Percentiles rank a stretch among this genome's conserved stretches.
These are phyloP conservation scores for Backusella psychrophila DNA, from an alignment of 192 early-diverging fungal species.

Conservation along the genomic window DNA sequence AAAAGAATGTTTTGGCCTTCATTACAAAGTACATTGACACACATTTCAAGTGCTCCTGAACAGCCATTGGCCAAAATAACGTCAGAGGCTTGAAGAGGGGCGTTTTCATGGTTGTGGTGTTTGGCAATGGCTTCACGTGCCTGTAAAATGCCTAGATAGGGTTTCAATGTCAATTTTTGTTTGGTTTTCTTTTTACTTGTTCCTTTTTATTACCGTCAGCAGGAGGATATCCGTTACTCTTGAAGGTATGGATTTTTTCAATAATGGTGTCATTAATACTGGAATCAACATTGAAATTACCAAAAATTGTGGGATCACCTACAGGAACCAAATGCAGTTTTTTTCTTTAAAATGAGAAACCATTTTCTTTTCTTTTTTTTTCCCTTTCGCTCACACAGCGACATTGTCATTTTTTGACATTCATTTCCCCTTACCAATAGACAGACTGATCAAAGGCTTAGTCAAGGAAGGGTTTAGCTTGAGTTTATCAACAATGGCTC, in stretches of 20 bases:
- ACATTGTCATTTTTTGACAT: slow-evolving; percentile 7
- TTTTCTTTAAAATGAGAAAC: not conserved
- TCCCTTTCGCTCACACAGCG: no score
- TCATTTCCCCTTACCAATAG: slow-evolving; percentile 39
- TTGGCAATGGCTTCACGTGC: slow-evolving; percentile 78
- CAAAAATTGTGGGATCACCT: slow-evolving; percentile 88
- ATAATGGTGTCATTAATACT: slow-evolving; percentile 70
- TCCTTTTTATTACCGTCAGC: slow-evolving; percentile 55
- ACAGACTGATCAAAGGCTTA: slow-evolving; percentile 64
- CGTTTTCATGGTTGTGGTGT: slow-evolving; percentile 63
- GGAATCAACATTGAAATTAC: slow-evolving; percentile 83
- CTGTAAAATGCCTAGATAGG: slow-evolving; percentile 36
- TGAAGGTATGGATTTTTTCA: slow-evolving; percentile 62
- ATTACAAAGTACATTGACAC: slow-evolving; percentile 68
- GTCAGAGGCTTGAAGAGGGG: slow-evolving; percentile 71
- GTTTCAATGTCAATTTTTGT: not conserved
- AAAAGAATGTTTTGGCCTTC: slow-evolving; percentile 84
- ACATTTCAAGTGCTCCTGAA: slow-evolving; percentile 75
- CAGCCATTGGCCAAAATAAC: slow-evolving; percentile 81
- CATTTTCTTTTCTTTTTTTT: no score
- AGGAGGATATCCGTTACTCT: slow-evolving; percentile 82
- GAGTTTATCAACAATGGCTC: slow-evolving; percentile 79
- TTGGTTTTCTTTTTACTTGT: not conserved
- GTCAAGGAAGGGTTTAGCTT: slow-evolving; percentile 60
- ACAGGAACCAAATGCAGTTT: slow-evolving; percentile 5